These are phyloP conservation scores for Pinus albicaulis DNA, from an alignment of 75 land plant genomes.

Conservation along the genomic window DNA sequence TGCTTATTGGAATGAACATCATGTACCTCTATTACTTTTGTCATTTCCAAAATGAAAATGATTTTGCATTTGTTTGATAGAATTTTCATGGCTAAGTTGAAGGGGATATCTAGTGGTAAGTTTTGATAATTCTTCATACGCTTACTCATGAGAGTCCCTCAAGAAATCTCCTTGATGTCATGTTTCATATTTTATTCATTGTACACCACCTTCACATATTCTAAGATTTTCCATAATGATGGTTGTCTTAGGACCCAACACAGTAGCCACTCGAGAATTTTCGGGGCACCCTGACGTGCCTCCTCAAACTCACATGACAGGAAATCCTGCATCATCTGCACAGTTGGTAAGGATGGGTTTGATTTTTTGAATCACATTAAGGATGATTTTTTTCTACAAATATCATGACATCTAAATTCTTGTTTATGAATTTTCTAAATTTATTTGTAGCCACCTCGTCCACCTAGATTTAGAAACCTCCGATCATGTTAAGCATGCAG, in stretches of 20 bases:
- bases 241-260: background rate
- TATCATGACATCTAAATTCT: background rate
- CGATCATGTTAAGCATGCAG: too few relatives aligned
- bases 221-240: background rate
- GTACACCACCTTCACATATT: background rate
- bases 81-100: too few relatives aligned
- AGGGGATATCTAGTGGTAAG: too few relatives aligned
- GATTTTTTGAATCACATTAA: background rate
- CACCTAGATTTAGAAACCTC: too few relatives aligned
- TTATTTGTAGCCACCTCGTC: constrained; percentile 24
- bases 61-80: too few relatives aligned
- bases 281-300: constrained; percentile 2
- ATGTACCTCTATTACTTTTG: too few relatives aligned
- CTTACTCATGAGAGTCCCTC: too few relatives aligned
- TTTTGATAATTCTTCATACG: too few relatives aligned
- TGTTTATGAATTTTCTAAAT: background rate
- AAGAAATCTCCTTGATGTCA: background rate
- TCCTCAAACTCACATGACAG: constrained; percentile 8
- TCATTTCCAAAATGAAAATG: too few relatives aligned
- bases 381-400: background rate
- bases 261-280: background rate
- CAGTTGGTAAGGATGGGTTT: background rate
- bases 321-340: constrained; percentile 2
- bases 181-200: background rate
- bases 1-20: too few relatives aligned